Percentiles rank a stretch among this genome's conserved stretches.
phyloP scores from a whole-genome alignment of 148 eudicot genomes.

The Hydrangea macrophylla region DNA sequence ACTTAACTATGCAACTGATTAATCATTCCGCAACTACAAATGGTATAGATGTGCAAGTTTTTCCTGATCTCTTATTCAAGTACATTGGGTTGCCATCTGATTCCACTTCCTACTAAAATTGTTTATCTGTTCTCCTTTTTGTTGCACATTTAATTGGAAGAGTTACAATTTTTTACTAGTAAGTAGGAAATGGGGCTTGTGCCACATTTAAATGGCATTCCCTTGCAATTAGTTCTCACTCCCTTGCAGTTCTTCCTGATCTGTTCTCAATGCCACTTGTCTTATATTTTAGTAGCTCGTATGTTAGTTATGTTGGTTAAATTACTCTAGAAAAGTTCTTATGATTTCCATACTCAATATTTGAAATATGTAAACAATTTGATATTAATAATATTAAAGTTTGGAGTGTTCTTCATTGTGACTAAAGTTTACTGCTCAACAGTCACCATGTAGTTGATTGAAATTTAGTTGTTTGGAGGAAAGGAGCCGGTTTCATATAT shows the following conservation, averaged over 20 bases:
- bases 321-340: not conserved
- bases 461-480: not conserved
- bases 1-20: not conserved
- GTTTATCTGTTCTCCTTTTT: not conserved
- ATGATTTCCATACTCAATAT: not conserved
- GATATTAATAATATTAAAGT: not conserved
- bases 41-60: not conserved
- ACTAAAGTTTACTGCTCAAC: not conserved
- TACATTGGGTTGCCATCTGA: not conserved
- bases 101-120: not conserved
- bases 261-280: not conserved
- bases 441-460: not conserved
- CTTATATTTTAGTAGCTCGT: not conserved
- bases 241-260: not conserved
- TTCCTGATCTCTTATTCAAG: not conserved
- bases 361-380: not conserved
- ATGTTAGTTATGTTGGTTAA: not conserved
- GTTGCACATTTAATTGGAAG: not conserved
- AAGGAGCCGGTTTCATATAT: not conserved
- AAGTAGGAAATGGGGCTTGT: not conserved
- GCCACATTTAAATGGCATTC: not conserved
- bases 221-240: not conserved
- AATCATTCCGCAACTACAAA: not conserved
- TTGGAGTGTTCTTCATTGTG: not conserved
- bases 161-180: not conserved